Base-by-base conservation (phyloP, 1,284 basidiomycete species). In the Trichosporon coremiiforme region DNA sequence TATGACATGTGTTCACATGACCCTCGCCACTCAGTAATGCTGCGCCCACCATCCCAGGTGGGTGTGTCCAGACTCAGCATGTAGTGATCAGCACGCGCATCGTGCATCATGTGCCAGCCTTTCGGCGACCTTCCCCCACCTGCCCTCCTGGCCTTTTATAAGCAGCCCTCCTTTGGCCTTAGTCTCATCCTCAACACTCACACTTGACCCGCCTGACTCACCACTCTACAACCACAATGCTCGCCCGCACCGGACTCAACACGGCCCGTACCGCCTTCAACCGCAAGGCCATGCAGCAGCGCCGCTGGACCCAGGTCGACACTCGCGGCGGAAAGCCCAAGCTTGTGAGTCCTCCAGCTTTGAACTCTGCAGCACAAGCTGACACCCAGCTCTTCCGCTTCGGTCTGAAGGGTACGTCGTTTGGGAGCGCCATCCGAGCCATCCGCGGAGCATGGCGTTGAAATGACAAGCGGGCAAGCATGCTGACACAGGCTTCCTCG, bases 351-450 rank as follows among this genome's bases (percentile, higher is more conserved):
- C 12, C 12, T 9, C n/a, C 50, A n/a, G 20, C 33, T 9, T 4
- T 15, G 0, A 10, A 15, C 15, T 60, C 4, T 33, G 8, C 15
- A 4, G 13, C 38, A 17, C 15, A 29, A 36, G 53, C 69, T 73
- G 66, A 70, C 67, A 33, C 15, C 8, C 66, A 84, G 82, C 76
- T 81, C 71, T 83, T 81, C 81, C 77, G 82, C 77, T 80, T 83
- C 68, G 81, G 81, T 66, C 71, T 81, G 62, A 77, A 76, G 72
- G 77, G 76, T 76, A 66, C 29, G 70, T 66, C 8, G 45, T 20
- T 9, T 5, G 2, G 29, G 22, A 22, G 6, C 17, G 3, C 17
- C 15, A 25, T 25, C 25, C 25, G 25, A 1, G 25, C 25, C 25
- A 25, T 25, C 25, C 25, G 25, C 25, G 25, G 25, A 25, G 25